Percentiles rank a stretch among this genome's conserved stretches.
phyloP scores from a whole-genome alignment of 179 eudicot species.

The Gypsophila paniculata region DNA sequence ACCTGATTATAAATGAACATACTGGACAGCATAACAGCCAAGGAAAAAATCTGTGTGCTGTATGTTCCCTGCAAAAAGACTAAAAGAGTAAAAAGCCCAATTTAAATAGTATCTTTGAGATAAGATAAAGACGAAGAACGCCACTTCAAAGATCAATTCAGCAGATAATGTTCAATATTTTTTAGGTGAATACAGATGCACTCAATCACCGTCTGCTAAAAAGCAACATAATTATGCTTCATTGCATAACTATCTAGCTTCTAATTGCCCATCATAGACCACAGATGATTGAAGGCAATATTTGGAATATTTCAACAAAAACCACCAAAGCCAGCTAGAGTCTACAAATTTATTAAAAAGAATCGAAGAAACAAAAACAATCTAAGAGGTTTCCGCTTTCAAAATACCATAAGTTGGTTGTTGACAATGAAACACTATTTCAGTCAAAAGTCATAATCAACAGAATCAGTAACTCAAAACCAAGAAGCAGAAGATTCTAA shows the following conservation, averaged over 20 bases:
- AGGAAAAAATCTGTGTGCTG: constrained; percentile 92
- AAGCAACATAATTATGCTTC: neutral
- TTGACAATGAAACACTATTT: constrained; percentile 6
- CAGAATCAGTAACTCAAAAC: neutral
- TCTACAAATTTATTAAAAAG: no score
- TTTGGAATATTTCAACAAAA: neutral
- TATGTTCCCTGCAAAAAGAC: constrained; percentile 72
- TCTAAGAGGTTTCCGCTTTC: no score
- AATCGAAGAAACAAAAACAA: no score
- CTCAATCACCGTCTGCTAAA: neutral
- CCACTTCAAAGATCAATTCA: neutral
- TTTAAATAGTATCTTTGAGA: neutral
- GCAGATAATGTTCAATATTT: neutral
- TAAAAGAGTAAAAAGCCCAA: neutral
- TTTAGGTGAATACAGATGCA: neutral
- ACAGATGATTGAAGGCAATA: neutral
- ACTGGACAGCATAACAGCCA: constrained; percentile 91
- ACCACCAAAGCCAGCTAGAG: neutral
- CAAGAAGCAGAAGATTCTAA: constrained; percentile 30
- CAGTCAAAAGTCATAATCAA: neutral
- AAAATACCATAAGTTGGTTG: neutral
- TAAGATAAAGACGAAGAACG: no score
- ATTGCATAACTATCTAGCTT: neutral
- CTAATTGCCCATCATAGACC: neutral
- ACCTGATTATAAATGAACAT: constrained; percentile 99